Evolutionary conservation across 2,329 filamentous ascomycete species (phyloP).

Genomic region (Annulohypoxylon truncatum): DNA sequence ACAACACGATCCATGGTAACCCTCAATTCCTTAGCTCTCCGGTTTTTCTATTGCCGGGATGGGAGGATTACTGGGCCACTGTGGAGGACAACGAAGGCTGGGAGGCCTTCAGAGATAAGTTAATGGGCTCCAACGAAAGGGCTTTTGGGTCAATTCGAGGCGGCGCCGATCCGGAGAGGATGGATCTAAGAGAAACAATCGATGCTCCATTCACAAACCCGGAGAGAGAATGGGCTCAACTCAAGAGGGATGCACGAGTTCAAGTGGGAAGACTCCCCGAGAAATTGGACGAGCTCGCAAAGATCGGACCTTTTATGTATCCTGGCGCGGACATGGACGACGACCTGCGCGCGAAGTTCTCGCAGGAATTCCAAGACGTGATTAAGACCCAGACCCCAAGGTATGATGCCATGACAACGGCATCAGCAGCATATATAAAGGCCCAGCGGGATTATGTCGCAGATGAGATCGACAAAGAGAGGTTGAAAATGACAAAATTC

Average conservation of each 20-base stretch:
- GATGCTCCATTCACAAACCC: neutral
- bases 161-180: slow-evolving; percentile 2
- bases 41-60: too few relatives aligned
- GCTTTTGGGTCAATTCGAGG: slow-evolving; percentile 10
- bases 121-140: neutral
- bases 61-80: too few relatives aligned
- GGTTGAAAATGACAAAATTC: neutral
- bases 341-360: neutral
- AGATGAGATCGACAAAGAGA: neutral
- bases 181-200: neutral
- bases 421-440: neutral
- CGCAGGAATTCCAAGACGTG: neutral
- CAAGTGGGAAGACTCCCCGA: neutral
- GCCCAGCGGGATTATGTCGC: neutral
- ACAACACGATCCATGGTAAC: neutral
- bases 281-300: neutral
- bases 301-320: slow-evolving; percentile 21
- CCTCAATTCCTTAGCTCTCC: neutral
- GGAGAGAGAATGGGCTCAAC: neutral
- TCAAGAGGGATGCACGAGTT: neutral
- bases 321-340: slow-evolving; percentile 6
- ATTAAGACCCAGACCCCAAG: neutral
- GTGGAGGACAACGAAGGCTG: neutral
- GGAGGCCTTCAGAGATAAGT: neutral
- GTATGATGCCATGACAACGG: neutral